A percentile compares a stretch with the other conserved stretches of the same genome.
These are phyloP conservation scores for Dactylellina leptospora DNA, from an alignment of 2,329 filamentous ascomycete genomes.

Conservation along the genomic window DNA sequence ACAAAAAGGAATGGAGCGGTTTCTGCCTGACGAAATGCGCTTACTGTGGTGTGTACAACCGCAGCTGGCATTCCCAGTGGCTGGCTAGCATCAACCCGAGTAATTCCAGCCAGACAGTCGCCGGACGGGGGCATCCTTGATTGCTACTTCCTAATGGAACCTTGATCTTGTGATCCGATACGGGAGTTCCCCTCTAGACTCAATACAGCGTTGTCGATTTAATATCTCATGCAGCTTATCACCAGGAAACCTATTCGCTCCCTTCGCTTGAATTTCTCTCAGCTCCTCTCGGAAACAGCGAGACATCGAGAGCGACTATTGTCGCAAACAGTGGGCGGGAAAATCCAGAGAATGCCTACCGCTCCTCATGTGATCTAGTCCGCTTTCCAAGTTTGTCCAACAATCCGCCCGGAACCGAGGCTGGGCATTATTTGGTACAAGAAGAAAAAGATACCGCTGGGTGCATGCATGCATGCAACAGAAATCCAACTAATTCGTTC, in stretches of 20 bases:
- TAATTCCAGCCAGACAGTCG: conserved; percentile 49
- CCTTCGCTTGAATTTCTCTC: conserved; percentile 14
- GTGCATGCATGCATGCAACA: conserved; percentile 34
- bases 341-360: conserved; percentile 11
- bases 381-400: conserved; percentile 40
- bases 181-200: conserved; percentile 27
- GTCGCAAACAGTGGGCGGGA: conserved; percentile 32
- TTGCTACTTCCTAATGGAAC: conserved; percentile 44
- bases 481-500: conserved; percentile 20
- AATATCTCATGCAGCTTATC: conserved; percentile 54
- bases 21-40: conserved; percentile 53
- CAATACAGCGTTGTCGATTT: conserved; percentile 20
- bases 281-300: conserved; percentile 46
- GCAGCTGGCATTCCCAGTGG: conserved; percentile 46
- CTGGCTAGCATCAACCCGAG: conserved; percentile 25
- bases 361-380: conserved; percentile 32
- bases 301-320: conserved; percentile 37
- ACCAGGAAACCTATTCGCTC: conserved; percentile 6
- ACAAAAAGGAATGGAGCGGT: conserved; percentile 37
- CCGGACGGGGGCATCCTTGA: conserved; percentile 48
- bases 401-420: conserved; percentile 46
- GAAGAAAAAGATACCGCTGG: conserved; percentile 25
- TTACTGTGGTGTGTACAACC: conserved; percentile 53
- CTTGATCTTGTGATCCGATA: conserved; percentile 51
- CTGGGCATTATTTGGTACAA: conserved; percentile 46